Base-by-base conservation (phyloP, 441 rosid species). In the Kokia cookei region DNA sequence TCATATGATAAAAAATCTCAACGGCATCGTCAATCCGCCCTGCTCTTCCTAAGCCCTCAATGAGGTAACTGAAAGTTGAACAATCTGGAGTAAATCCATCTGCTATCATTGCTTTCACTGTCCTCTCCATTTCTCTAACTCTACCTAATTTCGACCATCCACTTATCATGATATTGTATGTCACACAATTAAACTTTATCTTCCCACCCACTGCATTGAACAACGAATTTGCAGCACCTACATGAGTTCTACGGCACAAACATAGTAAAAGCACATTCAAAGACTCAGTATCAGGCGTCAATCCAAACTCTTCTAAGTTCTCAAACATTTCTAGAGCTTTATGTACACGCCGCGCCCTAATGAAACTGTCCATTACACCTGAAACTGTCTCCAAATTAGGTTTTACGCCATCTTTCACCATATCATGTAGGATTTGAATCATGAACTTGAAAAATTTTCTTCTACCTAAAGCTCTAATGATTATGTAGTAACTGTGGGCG, bases 121-220 rank as follows among this genome's bases (percentile, higher is more conserved):
- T 54, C 82, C 81, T 88, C 76, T 87, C 90, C 57, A 90, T 86
- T 71, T 86, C 90, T 70, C 77, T 68, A 43, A 88, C 82, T 69
- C 82, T 84, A 55, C 96, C 98, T 37, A 82, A 77, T 78, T 85
- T 90, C 14, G 98, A 85, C 97, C 98, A 95, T 51, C 96, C 99
- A 50, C 81, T 74, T 4, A 93, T 79, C 45, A 91, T 65, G 51
- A 81, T 73, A 63, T 93, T 87, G 79, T 91, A 93, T 7, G 94
- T 93, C 59, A 59, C 57, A 35, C 8, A 22, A 64, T 91, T 83
- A 68, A 89, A 85, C 3, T 47, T 69, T 47, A 93, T 73, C 78
- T 81, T 85, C 63, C 89, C 91, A 77, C 77, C 85, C 79, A 86
- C 73, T 6, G 83, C 63, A 63, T 91, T 86, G 62, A 93, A 84